Evolutionary conservation across 73 alveolate genomes (phyloP).

Genomic region (Breviolum minutum): DNA sequence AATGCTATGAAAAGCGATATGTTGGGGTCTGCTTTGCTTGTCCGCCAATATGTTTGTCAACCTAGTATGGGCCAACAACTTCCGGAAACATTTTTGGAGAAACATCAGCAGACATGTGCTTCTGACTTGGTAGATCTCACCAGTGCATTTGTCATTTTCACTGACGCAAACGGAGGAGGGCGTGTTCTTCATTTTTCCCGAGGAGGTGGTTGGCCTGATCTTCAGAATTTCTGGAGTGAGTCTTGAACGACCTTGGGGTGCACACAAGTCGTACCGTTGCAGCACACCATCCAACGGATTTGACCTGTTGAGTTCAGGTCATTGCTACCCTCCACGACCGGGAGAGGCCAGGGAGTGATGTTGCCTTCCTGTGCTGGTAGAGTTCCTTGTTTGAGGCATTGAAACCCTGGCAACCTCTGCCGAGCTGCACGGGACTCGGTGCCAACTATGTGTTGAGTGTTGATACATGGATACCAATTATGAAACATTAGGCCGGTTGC

Average conservation of each 20-base stretch:
- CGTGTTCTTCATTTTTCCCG: slow-evolving; percentile 66
- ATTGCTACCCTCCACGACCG: slow-evolving; percentile 90
- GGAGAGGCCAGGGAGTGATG: slow-evolving; percentile 32
- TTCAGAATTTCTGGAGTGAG: neutral
- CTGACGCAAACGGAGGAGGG: slow-evolving; percentile 37
- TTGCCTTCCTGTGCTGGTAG: neutral
- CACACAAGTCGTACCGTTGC: neutral
- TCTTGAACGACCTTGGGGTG: neutral
- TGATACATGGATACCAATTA: neutral
- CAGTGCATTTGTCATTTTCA: too few relatives aligned
- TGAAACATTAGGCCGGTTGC: too few relatives aligned
- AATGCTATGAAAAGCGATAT: neutral
- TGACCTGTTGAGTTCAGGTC: neutral
- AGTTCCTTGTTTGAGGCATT: slow-evolving; percentile 9
- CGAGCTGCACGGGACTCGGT: neutral
- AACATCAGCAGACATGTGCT: too few relatives aligned
- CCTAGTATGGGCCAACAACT: too few relatives aligned
- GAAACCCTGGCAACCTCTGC: slow-evolving; percentile 74
- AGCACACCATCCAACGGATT: neutral
- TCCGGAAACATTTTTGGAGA: too few relatives aligned
- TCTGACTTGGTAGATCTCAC: too few relatives aligned
- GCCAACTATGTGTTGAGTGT: too few relatives aligned
- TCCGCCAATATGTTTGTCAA: too few relatives aligned
- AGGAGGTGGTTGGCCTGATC: slow-evolving; percentile 61
- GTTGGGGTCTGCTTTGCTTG: too few relatives aligned